These are phyloP conservation scores for Microsporum audouinii DNA, from an alignment of 2,329 filamentous ascomycete genomes.

Conservation along the genomic window DNA sequence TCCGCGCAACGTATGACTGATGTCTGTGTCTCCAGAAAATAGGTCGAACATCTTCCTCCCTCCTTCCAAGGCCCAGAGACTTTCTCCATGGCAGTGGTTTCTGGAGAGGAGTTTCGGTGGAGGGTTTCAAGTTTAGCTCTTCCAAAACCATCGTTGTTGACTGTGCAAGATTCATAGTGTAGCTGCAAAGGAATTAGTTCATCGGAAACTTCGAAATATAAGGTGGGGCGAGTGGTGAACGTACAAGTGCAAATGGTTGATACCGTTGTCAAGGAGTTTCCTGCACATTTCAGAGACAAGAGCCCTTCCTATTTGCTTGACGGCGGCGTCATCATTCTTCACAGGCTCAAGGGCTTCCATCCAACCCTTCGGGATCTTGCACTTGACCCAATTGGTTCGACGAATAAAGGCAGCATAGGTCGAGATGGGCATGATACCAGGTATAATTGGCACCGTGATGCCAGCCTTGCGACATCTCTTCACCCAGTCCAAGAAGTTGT, in stretches of 20 bases:
- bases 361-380: constrained; percentile 71
- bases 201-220: not conserved
- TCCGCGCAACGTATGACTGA: constrained; percentile 87
- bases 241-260: constrained; percentile 80
- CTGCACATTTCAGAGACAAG: constrained; percentile 84
- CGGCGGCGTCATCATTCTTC: constrained; percentile 91
- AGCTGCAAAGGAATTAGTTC: constrained; percentile 35
- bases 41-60: constrained; percentile 89
- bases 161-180: constrained; percentile 97
- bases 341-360: constrained; percentile 72
- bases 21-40: constrained; percentile 99
- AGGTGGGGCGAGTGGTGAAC: constrained; percentile 14
- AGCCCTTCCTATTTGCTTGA: constrained; percentile 76
- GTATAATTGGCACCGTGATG: constrained; percentile 71
- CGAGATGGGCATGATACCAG: constrained; percentile 86
- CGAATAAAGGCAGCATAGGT: constrained; percentile 89
- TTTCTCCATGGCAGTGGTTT: constrained; percentile 94
- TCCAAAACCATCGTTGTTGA: constrained; percentile 90
- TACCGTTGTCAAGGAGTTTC: constrained; percentile 68
- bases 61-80: constrained; percentile 75
- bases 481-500: constrained; percentile 89
- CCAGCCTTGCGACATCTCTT: constrained; percentile 73
- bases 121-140: constrained; percentile 72
- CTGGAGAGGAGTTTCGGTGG: constrained; percentile 63
- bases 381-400: constrained; percentile 82